A percentile compares a stretch with the other conserved stretches of the same genome.
Conservation (phyloP, 2,329 filamentous ascomycete genomes). For the Aspergillus jensenii region DNA sequence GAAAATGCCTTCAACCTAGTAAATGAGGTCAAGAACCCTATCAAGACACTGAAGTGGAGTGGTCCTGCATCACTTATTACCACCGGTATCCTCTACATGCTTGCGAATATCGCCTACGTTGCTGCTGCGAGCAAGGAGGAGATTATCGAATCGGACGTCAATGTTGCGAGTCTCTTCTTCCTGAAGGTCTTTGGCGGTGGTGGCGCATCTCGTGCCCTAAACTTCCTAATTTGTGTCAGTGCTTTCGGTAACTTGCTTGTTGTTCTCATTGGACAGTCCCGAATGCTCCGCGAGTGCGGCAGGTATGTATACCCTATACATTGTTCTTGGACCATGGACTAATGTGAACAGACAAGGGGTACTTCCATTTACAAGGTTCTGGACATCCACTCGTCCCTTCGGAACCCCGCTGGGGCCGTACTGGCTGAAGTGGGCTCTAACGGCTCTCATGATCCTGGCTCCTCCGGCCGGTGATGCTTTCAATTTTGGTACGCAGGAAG, state of each 20-base stretch:
- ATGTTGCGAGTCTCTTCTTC: slow-evolving; percentile 61
- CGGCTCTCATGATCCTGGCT: slow-evolving; percentile 60
- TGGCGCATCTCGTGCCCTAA: slow-evolving; percentile 53
- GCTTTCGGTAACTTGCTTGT: slow-evolving; percentile 61
- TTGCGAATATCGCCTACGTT: slow-evolving; percentile 64
- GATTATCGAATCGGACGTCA: slow-evolving; percentile 54
- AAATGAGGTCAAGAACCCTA: slow-evolving; percentile 62
- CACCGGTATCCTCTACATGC: slow-evolving; percentile 56
- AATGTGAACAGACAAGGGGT: slow-evolving; percentile 54
- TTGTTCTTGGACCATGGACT: not conserved
- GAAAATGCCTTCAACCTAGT: slow-evolving; percentile 62
- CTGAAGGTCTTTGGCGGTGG: slow-evolving; percentile 55
- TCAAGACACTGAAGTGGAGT: slow-evolving; percentile 54
- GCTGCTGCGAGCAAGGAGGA: slow-evolving; percentile 55
- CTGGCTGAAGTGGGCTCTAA: slow-evolving; percentile 57
- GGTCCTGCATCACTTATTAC: slow-evolving; percentile 52
- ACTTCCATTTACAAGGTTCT: slow-evolving; percentile 60
- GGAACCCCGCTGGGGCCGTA: slow-evolving; percentile 64
- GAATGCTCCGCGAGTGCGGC: slow-evolving; percentile 61
- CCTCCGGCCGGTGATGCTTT: slow-evolving; percentile 65
- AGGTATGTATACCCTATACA: slow-evolving; percentile 32
- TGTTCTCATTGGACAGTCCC: slow-evolving; percentile 55
- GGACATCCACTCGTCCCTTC: slow-evolving; percentile 63
- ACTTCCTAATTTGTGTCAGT: slow-evolving; percentile 57
- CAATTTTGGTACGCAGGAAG: slow-evolving; percentile 51